Evolutionary conservation across 768 basidiomycete genomes (phyloP).

Genomic region (Albatrellus ellisii): DNA sequence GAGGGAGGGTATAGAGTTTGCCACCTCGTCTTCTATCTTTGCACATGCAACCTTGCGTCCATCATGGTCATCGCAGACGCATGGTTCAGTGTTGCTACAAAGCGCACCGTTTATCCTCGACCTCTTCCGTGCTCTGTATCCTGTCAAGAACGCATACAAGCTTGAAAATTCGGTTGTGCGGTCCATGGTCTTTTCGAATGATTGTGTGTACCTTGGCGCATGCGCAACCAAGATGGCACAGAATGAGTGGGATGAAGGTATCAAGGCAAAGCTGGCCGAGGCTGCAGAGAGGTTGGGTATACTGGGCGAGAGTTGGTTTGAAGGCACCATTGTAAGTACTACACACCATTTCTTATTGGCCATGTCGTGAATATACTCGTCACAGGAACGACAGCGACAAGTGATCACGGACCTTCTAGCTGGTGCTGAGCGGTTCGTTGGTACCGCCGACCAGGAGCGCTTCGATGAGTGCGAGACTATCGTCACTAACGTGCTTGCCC

Average conservation of each 20-base stretch:
- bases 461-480: slow-evolving; percentile 68
- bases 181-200: slow-evolving; percentile 71
- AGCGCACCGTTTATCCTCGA: slow-evolving; percentile 59
- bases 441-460: slow-evolving; percentile 56
- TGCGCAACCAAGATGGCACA: slow-evolving; percentile 20
- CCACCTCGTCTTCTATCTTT: slow-evolving; percentile 40
- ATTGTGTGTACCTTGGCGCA: slow-evolving; percentile 51
- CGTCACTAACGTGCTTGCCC: slow-evolving; percentile 45
- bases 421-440: slow-evolving; percentile 51
- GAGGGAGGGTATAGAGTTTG: slow-evolving; percentile 32
- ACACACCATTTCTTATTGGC: background rate
- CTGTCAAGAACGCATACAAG: slow-evolving; percentile 38
- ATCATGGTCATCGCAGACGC: slow-evolving; percentile 13
- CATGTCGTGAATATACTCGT: slow-evolving; percentile 1
- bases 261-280: slow-evolving; percentile 39
- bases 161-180: slow-evolving; percentile 35
- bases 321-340: slow-evolving; percentile 50
- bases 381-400: slow-evolving; percentile 36
- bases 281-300: slow-evolving; percentile 36
- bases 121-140: slow-evolving; percentile 68
- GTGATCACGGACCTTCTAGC: slow-evolving; percentile 33
- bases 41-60: slow-evolving; percentile 16
- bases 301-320: slow-evolving; percentile 57
- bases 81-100: slow-evolving; percentile 43
- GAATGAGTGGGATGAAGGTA: slow-evolving; percentile 9